These are phyloP conservation scores for Fusarium virguliforme DNA, from an alignment of 2,329 filamentous ascomycete genomes.

Conservation along the genomic window DNA sequence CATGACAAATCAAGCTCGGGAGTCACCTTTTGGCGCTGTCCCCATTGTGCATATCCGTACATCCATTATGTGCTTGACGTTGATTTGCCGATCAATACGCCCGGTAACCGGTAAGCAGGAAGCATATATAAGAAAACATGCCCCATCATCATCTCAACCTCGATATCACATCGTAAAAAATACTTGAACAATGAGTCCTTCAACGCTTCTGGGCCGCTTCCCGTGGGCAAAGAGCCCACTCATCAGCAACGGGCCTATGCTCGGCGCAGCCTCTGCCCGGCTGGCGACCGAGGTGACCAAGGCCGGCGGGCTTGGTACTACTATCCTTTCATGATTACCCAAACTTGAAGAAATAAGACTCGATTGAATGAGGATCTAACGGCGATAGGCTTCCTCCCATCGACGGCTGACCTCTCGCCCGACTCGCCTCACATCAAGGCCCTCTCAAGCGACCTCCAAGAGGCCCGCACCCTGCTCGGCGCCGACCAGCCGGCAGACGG, in stretches of 20 bases:
- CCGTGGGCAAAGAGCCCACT: conserved; percentile 53
- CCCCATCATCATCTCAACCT: neutral
- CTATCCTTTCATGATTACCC: neutral
- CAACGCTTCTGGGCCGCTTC: conserved; percentile 52
- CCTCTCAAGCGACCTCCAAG: conserved; percentile 54
- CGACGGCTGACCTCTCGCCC: conserved; percentile 51
- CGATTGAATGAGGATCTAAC: conserved; percentile 12
- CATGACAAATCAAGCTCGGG: conserved; percentile 36
- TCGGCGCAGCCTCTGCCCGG: conserved; percentile 53
- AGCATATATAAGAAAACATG: conserved; percentile 8
- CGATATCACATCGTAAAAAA: conserved; percentile 4
- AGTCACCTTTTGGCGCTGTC: neutral
- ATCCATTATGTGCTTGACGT: neutral
- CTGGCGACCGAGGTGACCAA: conserved; percentile 59
- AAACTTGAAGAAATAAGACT: neutral
- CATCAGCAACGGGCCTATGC: conserved; percentile 59
- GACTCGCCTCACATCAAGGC: conserved; percentile 53
- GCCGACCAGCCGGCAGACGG: conserved; percentile 53
- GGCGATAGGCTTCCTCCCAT: conserved; percentile 56
- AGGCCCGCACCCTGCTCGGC: conserved; percentile 51
- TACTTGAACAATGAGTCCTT: conserved; percentile 45
- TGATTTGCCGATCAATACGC: conserved; percentile 9
- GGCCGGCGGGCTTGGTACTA: conserved; percentile 58
- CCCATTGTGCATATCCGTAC: neutral
- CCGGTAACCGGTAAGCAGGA: conserved; percentile 4